Conservation (phyloP, 805 yeast genomes). For the Starmerella floricola region DNA sequence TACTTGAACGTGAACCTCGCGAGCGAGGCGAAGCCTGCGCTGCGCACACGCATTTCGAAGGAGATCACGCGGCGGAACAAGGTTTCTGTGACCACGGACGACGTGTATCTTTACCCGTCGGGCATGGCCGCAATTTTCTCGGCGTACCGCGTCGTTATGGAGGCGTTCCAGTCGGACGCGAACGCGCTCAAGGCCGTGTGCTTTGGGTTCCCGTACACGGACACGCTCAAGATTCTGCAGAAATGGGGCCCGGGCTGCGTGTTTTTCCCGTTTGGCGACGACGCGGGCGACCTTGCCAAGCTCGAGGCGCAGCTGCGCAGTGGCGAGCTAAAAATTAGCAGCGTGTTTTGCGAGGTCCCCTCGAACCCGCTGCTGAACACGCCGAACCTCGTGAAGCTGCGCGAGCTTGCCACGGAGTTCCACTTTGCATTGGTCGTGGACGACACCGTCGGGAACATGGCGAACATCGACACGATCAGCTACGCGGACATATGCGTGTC, state of each 20-base stretch:
- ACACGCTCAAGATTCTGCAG: constrained; percentile 69
- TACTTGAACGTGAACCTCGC: constrained; percentile 69
- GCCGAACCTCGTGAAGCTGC: constrained; percentile 58
- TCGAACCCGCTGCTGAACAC: constrained; percentile 85
- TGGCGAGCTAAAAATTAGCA: constrained; percentile 52
- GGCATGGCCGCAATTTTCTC: constrained; percentile 90
- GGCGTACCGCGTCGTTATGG: constrained; percentile 44
- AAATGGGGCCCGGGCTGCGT: constrained; percentile 89
- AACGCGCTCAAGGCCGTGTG: constrained; percentile 54
- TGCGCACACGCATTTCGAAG: constrained; percentile 50
- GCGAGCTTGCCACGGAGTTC: constrained; percentile 53
- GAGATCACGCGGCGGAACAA: constrained; percentile 15
- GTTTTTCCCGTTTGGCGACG: constrained; percentile 69
- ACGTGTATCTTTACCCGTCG: constrained; percentile 67
- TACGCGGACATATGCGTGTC: constrained; percentile 79
- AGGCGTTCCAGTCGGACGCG: constrained; percentile 18
- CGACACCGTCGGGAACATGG: constrained; percentile 87
- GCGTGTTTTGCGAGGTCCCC: constrained; percentile 86
- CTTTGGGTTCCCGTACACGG: constrained; percentile 94
- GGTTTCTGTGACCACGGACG: constrained; percentile 4
- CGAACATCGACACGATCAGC: constrained; percentile 68
- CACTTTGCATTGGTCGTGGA: constrained; percentile 76
- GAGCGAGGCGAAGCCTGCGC: constrained; percentile 58
- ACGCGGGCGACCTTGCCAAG: constrained; percentile 48
- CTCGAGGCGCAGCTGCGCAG: constrained; percentile 48